phyloP scores from a whole-genome alignment of 257 asterid species.

The Scutellaria minor region DNA sequence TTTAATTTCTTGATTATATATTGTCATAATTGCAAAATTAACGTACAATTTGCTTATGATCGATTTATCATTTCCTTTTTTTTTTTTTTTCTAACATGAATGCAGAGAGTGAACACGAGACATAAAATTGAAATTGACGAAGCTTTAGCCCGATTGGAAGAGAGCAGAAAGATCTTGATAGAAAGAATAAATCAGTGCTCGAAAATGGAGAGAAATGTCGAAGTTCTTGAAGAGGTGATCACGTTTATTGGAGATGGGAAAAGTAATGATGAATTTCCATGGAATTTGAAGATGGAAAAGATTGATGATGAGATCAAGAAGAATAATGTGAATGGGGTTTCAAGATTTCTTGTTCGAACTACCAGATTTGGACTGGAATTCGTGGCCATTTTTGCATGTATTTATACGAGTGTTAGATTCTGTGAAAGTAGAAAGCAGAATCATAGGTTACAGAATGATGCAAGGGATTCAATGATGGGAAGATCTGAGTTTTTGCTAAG shows the following conservation, averaged over 20 bases:
- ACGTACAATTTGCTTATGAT: background rate
- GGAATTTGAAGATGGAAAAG: constrained; percentile 28
- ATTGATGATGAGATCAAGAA: background rate
- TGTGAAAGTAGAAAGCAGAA: constrained; percentile 31
- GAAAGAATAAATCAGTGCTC: constrained; percentile 43
- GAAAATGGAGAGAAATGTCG: constrained; percentile 29
- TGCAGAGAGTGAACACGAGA: constrained; percentile 43
- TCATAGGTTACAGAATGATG: constrained; percentile 5
- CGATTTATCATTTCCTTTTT: no score
- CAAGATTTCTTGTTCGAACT: constrained; percentile 26
- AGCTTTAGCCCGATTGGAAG: constrained; percentile 48
- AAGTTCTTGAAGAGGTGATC: constrained; percentile 46
- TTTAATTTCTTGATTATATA: background rate
- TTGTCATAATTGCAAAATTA: background rate
- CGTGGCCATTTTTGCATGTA: constrained; percentile 40
- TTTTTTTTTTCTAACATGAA: background rate
- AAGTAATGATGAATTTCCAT: constrained; percentile 29
- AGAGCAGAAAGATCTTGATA: constrained; percentile 45
- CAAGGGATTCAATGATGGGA: constrained; percentile 10
- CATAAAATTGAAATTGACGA: constrained; percentile 38
- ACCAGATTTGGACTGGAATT: constrained; percentile 48
- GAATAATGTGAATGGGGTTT: constrained; percentile 25
- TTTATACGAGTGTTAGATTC: constrained; percentile 35
- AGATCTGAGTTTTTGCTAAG: constrained; percentile 11
- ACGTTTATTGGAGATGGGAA: constrained; percentile 43